Conservation (phyloP, 257 asterid genomes). For the Solanum arcanum region DNA sequence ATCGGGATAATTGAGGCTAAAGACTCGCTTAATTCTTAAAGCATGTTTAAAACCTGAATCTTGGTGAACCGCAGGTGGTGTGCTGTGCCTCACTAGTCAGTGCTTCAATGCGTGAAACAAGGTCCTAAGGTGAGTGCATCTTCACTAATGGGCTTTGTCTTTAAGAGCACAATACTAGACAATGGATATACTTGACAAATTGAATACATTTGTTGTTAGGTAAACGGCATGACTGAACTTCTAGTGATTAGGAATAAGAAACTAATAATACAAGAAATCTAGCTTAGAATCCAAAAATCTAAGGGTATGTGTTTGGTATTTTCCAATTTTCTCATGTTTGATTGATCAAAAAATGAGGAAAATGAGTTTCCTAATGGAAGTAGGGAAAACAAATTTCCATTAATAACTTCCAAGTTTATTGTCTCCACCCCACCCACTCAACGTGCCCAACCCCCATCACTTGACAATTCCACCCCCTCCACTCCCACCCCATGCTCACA, state of each 20-base stretch:
- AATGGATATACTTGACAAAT: background rate
- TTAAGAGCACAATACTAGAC: background rate
- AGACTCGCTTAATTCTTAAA: background rate
- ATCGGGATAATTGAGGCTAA: background rate
- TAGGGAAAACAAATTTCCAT: background rate
- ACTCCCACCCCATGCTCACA: background rate
- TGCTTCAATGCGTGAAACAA: background rate
- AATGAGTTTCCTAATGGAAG: background rate
- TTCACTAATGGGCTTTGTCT: background rate
- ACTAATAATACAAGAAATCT: background rate
- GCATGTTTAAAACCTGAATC: background rate
- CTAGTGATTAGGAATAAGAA: background rate
- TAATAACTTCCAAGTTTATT: background rate
- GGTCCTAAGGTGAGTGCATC: background rate
- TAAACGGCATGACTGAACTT: background rate
- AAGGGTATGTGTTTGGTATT: background rate
- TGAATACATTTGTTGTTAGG: background rate
- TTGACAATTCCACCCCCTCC: background rate
- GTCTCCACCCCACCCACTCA: background rate
- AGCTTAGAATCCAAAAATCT: background rate
- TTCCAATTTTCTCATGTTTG: background rate
- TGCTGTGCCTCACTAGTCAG: background rate
- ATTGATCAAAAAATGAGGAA: background rate
- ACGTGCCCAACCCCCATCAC: background rate
- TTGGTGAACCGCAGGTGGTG: background rate